Evolutionary conservation across 371 early-diverging fungal genomes (phyloP).

Genomic region (Coemansia sp.): DNA sequence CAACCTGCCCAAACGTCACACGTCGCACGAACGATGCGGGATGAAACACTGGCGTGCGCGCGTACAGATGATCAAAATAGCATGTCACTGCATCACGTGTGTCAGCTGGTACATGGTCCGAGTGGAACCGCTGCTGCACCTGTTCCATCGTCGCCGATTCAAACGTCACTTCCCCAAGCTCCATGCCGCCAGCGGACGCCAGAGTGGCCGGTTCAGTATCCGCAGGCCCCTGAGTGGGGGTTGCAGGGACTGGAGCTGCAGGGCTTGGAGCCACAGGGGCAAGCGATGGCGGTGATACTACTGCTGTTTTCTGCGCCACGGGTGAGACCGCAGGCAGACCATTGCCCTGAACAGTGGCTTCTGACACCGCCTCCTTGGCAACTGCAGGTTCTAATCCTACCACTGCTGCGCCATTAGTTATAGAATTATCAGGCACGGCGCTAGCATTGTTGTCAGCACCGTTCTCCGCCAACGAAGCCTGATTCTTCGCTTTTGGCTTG

Average conservation of each 20-base stretch:
- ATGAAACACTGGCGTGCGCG: constrained; percentile 44
- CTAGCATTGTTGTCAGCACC: background rate
- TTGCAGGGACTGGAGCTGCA: background rate
- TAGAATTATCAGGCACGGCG: background rate
- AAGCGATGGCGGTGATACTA: background rate
- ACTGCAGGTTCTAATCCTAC: background rate
- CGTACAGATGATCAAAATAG: constrained; percentile 44
- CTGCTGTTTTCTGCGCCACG: background rate
- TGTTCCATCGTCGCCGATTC: constrained; percentile 20
- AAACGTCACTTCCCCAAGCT: background rate
- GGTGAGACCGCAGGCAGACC: background rate
- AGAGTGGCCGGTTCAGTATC: background rate
- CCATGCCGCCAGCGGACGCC: background rate
- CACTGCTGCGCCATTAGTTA: background rate
- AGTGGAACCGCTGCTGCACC: constrained; percentile 32
- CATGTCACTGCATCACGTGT: constrained; percentile 35
- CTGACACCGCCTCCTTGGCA: background rate
- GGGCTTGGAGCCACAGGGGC: background rate
- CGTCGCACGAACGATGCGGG: constrained; percentile 44
- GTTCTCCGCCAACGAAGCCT: background rate
- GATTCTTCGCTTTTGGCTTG: constrained; percentile 23
- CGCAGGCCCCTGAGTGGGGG: background rate
- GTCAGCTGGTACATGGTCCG: constrained; percentile 20
- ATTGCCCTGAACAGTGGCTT: background rate
- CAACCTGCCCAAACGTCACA: constrained; percentile 30